Percentiles rank a stretch among this genome's conserved stretches.
phyloP scores from a whole-genome alignment of 2,329 filamentous ascomycete species.

The Colletotrichum phormii region DNA sequence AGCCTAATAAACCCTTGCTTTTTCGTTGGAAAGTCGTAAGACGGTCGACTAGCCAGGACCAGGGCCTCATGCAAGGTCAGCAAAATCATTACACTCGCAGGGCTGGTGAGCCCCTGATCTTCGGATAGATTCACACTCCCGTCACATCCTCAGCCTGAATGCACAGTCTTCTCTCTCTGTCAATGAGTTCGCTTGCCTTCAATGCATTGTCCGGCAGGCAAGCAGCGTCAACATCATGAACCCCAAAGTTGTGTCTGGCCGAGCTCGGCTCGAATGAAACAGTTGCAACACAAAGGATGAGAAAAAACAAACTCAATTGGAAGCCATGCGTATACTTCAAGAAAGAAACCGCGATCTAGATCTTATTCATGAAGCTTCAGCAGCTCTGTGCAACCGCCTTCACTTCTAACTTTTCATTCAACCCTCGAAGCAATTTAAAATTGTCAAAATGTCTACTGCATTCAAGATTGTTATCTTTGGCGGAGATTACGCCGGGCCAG shows the following conservation, averaged over 20 bases:
- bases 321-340: neutral
- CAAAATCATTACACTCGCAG: neutral
- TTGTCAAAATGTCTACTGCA: neutral
- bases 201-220: neutral
- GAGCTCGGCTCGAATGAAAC: neutral
- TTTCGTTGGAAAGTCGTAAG: neutral
- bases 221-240: neutral
- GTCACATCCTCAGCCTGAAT: neutral
- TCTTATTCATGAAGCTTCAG: neutral
- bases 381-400: neutral
- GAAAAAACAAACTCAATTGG: neutral
- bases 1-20: neutral
- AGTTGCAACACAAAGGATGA: neutral
- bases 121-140: neutral
- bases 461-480: neutral
- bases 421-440: neutral
- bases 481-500: constrained; percentile 1
- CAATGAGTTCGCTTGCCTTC: neutral
- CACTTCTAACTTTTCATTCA: neutral
- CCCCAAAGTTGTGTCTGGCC: neutral
- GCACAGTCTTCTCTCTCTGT: neutral
- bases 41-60: neutral
- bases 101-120: neutral
- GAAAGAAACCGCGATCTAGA: neutral
- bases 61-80: neutral